Base-by-base conservation (phyloP, 1,139 yeast genomes). In the Pichiaceae sp. region DNA sequence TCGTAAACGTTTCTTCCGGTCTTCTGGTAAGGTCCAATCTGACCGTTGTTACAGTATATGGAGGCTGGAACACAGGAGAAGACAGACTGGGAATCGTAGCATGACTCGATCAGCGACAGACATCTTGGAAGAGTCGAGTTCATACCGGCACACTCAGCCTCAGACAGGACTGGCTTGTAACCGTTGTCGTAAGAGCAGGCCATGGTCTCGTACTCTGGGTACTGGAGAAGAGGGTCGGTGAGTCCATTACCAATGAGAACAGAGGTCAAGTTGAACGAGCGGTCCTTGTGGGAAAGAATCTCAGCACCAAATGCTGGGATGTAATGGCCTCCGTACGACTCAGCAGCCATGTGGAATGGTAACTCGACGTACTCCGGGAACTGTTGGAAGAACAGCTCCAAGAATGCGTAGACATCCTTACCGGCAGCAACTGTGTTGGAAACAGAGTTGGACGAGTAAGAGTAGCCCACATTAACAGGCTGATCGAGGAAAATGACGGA, bases 271-370 rank as follows among this genome's bases (percentile, higher is more conserved):
- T 87, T 76, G 67, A 91, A 89, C 42, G 77, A 70, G 59, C 94
- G 80, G 52, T 83, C 86, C 34, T 68, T 70, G 57, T 86, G 94
- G 18, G 77, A 70, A 53, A 87, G 64, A 49, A 91, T 89, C 62
- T 89, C 96, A 36, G 80, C 64, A 17, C 96, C 96, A 59, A 91
- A 84, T 8, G 78, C 89, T 24, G 97, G 98, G 49, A 91, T 87
- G 62, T 91, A 91, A 61, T 91, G 97, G 45, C 98, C 98, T 39
- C 95, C 98, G 57, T 91, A 91, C n/a, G 96, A 85, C 64, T 91
- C 97, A 51, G 97, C 98, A 34, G 97, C 94, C 62, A 91, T 87
- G 63, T 89, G 97, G 80, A 91, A 87, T 38, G 74, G 77, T 42
- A 73, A 68, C 28, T 72, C 62, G 35, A 70, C 62, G 64, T 82